Evolutionary conservation across 2,329 filamentous ascomycete species (phyloP), one percentile per base, ranked within the genome.

Genomic region (Dactylellina sp.): DNA sequence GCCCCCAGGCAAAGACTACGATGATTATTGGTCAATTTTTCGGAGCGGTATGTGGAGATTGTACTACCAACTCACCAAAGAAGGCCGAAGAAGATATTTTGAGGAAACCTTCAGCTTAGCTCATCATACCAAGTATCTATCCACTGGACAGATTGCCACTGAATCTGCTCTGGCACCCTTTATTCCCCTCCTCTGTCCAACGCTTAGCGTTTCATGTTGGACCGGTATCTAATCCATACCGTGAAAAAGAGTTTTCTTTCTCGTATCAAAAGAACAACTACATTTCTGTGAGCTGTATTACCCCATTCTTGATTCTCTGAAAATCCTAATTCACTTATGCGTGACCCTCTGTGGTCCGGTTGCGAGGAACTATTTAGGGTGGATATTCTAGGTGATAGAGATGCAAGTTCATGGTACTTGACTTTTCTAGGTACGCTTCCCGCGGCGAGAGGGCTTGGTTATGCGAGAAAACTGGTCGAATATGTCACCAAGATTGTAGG

Each of bases 371-470:
- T 62, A 53, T 74, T 20, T 74, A 74, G 70, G 70, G 56, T 74
- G 74, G 84, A 87, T 75, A 85, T 91, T 75, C 86, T 95, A 81
- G 89, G 89, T 20, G 84, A 86, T 40, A 85, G 88, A 56, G 89
- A 92, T 79, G 80, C 84, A 77, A 84, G 90, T 74, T 88, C 86
- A 79, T 95, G 91, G 85, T 95, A 95, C 80, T 87, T 96, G 62
- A 90, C 93, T 52, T 95, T 94, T 81, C 84, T 96, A 75, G 92
- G 91, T 75, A 93, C 90, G 56, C 90, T 89, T 80, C 88, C 89
- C 35, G 84, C 84, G 75, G 87, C 89, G 2, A 87, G 89, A 74
- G 87, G 91, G 52, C 89, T 89, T 77, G 91, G 92, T 9, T 91
- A 91, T 80, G 90, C 88, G 14, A 85, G 85, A 77, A 89, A 87